Evolutionary conservation across 805 yeast genomes (phyloP), one percentile per base, ranked within the genome.

Genomic region (Yamadazyma akitaensis): DNA sequence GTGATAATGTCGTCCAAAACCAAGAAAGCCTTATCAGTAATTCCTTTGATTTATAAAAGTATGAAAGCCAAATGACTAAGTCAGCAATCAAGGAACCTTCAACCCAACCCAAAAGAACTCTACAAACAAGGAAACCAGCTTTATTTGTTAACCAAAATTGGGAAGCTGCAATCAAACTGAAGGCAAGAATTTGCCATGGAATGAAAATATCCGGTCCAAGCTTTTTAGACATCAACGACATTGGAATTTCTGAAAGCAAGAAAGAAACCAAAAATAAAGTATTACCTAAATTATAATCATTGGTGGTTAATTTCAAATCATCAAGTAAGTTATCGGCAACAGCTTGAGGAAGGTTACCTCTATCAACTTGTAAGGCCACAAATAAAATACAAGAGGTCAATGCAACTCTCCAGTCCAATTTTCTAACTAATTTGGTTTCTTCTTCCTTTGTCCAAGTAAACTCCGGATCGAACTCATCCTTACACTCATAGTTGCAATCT

Each of bases 121-220:
- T 50, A 21, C 61, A 53, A 38, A 56, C 51, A 39, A 56, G 53
- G 40, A 62, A 65, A 2, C 63, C 55, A 2, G 60, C 47, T 39
- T 49, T 61, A 36, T 56, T 54, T 10, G 39, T 47, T 42, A 65
- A 47, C 24, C 54, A 56, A 18, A 59, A 60, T 46, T 65, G 70
- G 9, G 50, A 40, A 12, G 58, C 50, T 25, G 68, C 60, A 7
- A 62, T 59, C 31, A 64, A 42, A 43, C 66, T 59, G 62, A 67
- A 65, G 12, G 53, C 40, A 12, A 54, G 47, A 48, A 65, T 59
- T 45, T 65, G 52, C 48, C 53, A 28, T 2, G 86, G 86, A 47
- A 82, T 75, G 76, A 84, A 81, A 14, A 68, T 52, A 55, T 81
- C 86, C 10, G 84, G 78, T 6, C 88, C 89, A 24, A 82, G 38